phyloP scores from a whole-genome alignment of 2,329 filamentous ascomycete species.

The Helicocarpus griseus region DNA sequence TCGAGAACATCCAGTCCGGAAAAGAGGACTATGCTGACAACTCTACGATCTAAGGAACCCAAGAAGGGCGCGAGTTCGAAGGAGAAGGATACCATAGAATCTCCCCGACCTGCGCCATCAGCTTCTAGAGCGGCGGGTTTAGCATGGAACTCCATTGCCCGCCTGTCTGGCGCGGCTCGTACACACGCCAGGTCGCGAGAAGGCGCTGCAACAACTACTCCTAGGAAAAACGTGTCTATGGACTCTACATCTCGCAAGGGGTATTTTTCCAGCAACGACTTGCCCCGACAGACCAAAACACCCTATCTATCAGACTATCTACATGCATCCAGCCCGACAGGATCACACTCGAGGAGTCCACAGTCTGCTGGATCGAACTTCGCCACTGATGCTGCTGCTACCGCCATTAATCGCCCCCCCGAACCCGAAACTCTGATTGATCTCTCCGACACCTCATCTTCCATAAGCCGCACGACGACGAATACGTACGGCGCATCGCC shows the following conservation, averaged over 20 bases:
- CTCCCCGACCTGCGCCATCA: conserved; percentile 21
- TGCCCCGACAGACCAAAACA: not conserved
- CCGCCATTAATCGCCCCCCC: conserved; percentile 6
- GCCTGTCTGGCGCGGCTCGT: conserved; percentile 18
- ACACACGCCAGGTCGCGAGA: too few relatives aligned
- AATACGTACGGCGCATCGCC: conserved; percentile 16
- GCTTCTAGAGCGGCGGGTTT: conserved; percentile 55
- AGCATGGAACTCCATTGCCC: conserved; percentile 44
- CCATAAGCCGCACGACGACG: conserved; percentile 14
- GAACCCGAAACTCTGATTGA: conserved; percentile 6
- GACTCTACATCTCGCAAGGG: not conserved
- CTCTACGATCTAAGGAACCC: conserved; percentile 40
- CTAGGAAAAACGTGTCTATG: not conserved
- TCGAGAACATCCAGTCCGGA: conserved; percentile 54
- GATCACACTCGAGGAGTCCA: conserved; percentile 9
- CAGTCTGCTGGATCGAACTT: conserved; percentile 4
- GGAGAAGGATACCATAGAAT: not conserved
- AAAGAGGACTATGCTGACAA: conserved; percentile 51
- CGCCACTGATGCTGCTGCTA: conserved; percentile 11
- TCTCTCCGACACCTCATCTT: conserved; percentile 4
- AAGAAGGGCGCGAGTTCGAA: conserved; percentile 22
- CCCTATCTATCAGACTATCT: conserved; percentile 13
- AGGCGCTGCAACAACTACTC: not conserved
- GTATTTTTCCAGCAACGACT: conserved; percentile 1
- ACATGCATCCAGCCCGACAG: conserved; percentile 1